Evolutionary conservation across 2,329 filamentous ascomycete species (phyloP), one percentile per base, ranked within the genome.

Genomic region (Niveomyces coronatus): DNA sequence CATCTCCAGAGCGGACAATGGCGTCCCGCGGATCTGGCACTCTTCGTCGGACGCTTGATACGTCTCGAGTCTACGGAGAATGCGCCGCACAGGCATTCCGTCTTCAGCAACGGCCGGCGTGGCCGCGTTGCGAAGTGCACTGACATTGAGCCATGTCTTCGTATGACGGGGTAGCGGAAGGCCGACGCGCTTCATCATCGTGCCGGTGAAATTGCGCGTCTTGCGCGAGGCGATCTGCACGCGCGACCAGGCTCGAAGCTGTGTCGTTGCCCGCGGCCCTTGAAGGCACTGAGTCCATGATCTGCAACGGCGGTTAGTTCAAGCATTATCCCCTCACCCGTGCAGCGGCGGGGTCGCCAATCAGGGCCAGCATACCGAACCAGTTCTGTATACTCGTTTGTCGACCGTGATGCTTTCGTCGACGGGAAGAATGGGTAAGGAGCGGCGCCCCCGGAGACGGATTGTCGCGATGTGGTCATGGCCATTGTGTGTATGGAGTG

Each of bases 121-220:
- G 5, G 23, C 19, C 18, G 15, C 20, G 10, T 35, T 30, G 3
- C 17, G 14, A 3, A 29, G 33, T 15, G 16, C 28, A 20, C 31
- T 23, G 30, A 30, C 22, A 15, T n/a, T n/a, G n/a, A n/a, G n/a
- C n/a, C n/a, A n/a, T n/a, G 30, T 13, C 4, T 39, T 42, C 22
- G 44, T 40, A 4, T 30, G n/a, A 19, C 26, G n/a, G 13, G 24
- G 35, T 11, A 38, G 23, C n/a, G 41, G 40, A 14, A 45, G 34
- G 13, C 43, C 47, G 3, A 58, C 49, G 34, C 56, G 53, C 50
- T 57, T 58, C 56, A 59, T 59, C 37, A 59, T 52, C 23, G 40
- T 47, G 20, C 54, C 45, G 13, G 31, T 45, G 29, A 47, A 45
- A 32, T 42, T 42, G 31, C 47, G 49, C n/a, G 46, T 45, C 10